Base-by-base conservation (phyloP, 768 basidiomycete species). In the Termitomyces sp. region DNA sequence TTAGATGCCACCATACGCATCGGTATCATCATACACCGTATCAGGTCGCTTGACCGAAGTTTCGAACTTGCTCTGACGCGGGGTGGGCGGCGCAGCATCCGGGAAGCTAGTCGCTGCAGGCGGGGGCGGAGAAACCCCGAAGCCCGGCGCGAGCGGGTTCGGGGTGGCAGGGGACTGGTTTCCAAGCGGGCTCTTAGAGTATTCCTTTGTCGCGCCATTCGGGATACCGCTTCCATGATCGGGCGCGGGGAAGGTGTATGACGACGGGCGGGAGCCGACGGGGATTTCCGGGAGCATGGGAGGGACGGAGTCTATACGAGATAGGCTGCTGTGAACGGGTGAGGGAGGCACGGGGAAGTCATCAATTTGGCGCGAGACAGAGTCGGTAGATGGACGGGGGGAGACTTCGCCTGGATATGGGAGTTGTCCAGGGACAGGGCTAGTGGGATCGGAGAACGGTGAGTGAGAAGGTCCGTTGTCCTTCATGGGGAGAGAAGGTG, bases 281-380 rank as follows among this genome's bases (percentile, higher is more conserved):
- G 73, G 56, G 67, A 85, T 81, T 68, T 85, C 85, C 22, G 84
- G 86, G 9, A 86, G 75, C 39, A 69, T 78, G 9, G 84, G 84
- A 42, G 86, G 84, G 35, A 60, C 68, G 3, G 84, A 84, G 45
- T 81, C 71, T 59, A 84, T 67, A 60, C 84, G 79, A 62, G 76
- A 73, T 62, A 76, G 74, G 38, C 74, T 68, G 51, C 72, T 62
- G 56, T 69, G 67, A 1, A 64, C 70, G 3, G 75, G 77, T 8
- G 78, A 76, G 0, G 78, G 73, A 22, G 79, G 76, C 4, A 71
- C 67, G 35, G 76, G 72, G 73, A 80, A 81, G 16, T 79, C 70
- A 38, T 74, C 68, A 1, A 73, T 66, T 22, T 74, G 68, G 9
- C 66, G 65, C 8, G 60, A 63, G 18, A 64, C 61, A 35, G 61